Conservation (phyloP, 2,329 filamentous ascomycete genomes). For the Ceratocystis diversiconidia region DNA sequence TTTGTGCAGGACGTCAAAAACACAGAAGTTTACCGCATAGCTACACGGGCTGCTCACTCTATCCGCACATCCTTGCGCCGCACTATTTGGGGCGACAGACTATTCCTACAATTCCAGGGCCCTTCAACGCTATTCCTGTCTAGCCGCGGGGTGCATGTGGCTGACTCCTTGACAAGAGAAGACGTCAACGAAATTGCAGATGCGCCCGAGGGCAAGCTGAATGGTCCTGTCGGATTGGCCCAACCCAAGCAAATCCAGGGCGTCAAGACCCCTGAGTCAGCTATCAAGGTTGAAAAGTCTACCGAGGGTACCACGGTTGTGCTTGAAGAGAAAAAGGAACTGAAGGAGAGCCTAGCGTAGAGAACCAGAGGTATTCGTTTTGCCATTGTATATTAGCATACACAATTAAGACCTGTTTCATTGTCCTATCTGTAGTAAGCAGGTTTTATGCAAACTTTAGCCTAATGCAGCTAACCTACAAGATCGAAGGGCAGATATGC, state of each 20-base stretch:
- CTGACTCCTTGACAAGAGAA: conserved; percentile 60
- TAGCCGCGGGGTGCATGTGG: conserved; percentile 64
- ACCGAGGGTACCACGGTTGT: conserved; percentile 50
- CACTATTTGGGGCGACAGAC: conserved; percentile 83
- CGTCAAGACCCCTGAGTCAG: conserved; percentile 22
- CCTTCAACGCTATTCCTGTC: conserved; percentile 78
- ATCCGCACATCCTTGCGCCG: conserved; percentile 63
- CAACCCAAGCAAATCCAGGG: conserved; percentile 25
- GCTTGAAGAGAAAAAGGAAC: conserved; percentile 45
- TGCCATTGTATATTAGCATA: conserved; percentile 15
- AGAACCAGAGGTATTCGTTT: background rate
- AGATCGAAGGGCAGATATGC: no score
- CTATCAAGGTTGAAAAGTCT: conserved; percentile 42
- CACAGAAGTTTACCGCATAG: conserved; percentile 56
- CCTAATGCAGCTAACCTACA: background rate
- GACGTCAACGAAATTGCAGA: conserved; percentile 88
- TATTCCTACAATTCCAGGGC: conserved; percentile 82
- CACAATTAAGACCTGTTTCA: background rate
- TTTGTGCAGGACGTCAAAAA: conserved; percentile 61
- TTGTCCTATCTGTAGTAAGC: background rate
- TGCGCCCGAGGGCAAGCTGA: conserved; percentile 55
- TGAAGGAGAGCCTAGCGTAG: conserved; percentile 41
- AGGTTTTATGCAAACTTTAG: background rate
- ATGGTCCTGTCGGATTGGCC: conserved; percentile 38
- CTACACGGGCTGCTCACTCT: conserved; percentile 50